Percentiles rank a stretch among this genome's conserved stretches.
Evolutionary conservation across 2,329 filamentous ascomycete genomes (phyloP).

Genomic region (Lizonia empirigonia): DNA sequence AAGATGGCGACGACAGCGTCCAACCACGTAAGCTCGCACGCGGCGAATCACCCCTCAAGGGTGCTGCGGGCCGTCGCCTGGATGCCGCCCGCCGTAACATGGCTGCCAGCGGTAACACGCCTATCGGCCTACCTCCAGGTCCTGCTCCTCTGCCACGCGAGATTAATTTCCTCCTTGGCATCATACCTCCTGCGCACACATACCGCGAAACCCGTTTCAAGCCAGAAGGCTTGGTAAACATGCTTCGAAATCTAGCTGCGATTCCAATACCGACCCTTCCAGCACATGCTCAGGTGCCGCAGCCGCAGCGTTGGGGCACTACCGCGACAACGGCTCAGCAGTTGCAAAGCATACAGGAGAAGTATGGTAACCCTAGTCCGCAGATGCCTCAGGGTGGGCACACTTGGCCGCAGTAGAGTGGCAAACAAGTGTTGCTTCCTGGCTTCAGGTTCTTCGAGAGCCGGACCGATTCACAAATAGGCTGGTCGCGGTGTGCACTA

Average conservation of each 20-base stretch:
- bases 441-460: neutral
- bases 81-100: conserved; percentile 70
- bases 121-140: conserved; percentile 32
- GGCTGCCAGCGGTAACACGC: conserved; percentile 35
- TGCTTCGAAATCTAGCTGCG: conserved; percentile 63
- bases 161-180: conserved; percentile 61
- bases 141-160: conserved; percentile 75
- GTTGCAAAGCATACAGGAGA: conserved; percentile 39
- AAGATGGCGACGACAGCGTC: conserved; percentile 72
- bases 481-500: neutral
- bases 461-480: too few relatives aligned
- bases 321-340: conserved; percentile 37
- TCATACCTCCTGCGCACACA: conserved; percentile 73
- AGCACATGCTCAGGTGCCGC: conserved; percentile 4
- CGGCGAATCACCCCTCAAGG: conserved; percentile 91
- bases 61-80: conserved; percentile 81
- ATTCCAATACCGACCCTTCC: conserved; percentile 25
- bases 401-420: conserved; percentile 13
- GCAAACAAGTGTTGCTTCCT: neutral
- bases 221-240: conserved; percentile 70
- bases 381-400: conserved; percentile 5
- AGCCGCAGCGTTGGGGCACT: conserved; percentile 33
- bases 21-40: conserved; percentile 85
- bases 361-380: conserved; percentile 31
- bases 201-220: conserved; percentile 76